Conservation (phyloP, 2,329 filamentous ascomycete species). For the Botryotinia globosa region DNA sequence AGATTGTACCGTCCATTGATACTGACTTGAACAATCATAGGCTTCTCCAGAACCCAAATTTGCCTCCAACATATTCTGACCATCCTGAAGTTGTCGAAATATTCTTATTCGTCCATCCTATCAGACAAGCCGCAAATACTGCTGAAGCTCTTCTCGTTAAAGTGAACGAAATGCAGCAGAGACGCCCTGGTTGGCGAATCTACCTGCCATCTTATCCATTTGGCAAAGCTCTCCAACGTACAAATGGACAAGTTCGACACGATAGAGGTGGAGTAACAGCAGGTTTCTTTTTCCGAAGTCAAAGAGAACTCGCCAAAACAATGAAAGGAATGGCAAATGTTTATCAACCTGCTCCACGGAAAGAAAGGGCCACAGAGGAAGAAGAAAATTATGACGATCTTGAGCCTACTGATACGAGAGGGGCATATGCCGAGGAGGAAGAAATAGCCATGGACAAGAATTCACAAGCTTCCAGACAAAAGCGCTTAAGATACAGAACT, state of each 20-base stretch:
- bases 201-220: conserved; percentile 54
- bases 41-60: conserved; percentile 46
- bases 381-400: conserved; percentile 29
- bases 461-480: conserved; percentile 39
- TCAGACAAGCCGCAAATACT: conserved; percentile 50
- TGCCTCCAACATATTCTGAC: conserved; percentile 47
- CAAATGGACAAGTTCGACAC: conserved; percentile 56
- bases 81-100: conserved; percentile 51
- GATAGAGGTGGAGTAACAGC: conserved; percentile 58
- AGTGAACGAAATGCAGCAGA: conserved; percentile 48
- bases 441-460: conserved; percentile 43
- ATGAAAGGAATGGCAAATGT: conserved; percentile 40
- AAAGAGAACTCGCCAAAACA: conserved; percentile 34
- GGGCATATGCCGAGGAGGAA: conserved; percentile 40
- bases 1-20: neutral
- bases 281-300: conserved; percentile 44
- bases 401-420: conserved; percentile 29
- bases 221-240: conserved; percentile 51
- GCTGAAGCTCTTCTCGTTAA: conserved; percentile 48
- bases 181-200: conserved; percentile 43
- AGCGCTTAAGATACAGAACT: conserved; percentile 45
- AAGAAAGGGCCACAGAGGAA: conserved; percentile 29
- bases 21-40: conserved; percentile 22
- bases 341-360: conserved; percentile 38
- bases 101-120: conserved; percentile 54